phyloP scores from a whole-genome alignment of 257 asterid species.

The Linderniella brevidens region DNA sequence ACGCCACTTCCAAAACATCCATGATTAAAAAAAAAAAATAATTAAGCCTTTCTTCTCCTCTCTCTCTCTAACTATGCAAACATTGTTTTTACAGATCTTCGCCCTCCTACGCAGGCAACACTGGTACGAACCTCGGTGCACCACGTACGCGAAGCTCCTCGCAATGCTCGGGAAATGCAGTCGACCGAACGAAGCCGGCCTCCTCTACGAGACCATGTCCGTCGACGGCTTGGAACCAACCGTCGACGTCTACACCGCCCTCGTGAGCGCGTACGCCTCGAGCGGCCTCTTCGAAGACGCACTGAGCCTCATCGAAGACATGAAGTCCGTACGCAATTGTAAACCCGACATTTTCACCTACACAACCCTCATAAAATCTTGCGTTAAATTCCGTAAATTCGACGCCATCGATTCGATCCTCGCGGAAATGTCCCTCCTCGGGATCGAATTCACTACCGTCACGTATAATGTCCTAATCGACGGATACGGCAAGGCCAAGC shows the following conservation, averaged over 20 bases:
- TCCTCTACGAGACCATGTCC: constrained; percentile 51
- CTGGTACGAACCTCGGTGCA: constrained; percentile 69
- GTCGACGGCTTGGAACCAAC: constrained; percentile 66
- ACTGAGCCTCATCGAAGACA: constrained; percentile 28
- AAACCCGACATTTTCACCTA: constrained; percentile 76
- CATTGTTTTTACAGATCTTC: constrained; percentile 39
- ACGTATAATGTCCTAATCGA: constrained; percentile 60
- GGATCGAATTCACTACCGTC: constrained; percentile 41
- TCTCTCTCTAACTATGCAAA: background rate
- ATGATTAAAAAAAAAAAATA: background rate
- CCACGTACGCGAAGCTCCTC: constrained; percentile 56
- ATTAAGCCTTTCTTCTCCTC: background rate
- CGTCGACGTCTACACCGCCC: constrained; percentile 67
- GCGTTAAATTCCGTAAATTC: constrained; percentile 34
- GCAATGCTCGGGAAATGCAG: constrained; percentile 89
- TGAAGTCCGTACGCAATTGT: constrained; percentile 44
- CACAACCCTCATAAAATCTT: constrained; percentile 52
- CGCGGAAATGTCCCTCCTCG: constrained; percentile 43
- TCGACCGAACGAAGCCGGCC: constrained; percentile 52
- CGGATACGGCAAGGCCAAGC: constrained; percentile 76
- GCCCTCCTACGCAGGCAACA: constrained; percentile 69
- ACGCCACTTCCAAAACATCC: no score
- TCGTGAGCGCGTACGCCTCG: constrained; percentile 51
- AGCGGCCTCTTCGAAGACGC: constrained; percentile 60
- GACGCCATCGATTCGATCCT: constrained; percentile 39